These are phyloP conservation scores for Diaporthe sp. DNA, from an alignment of 2,329 filamentous ascomycete genomes.

Conservation along the genomic window DNA sequence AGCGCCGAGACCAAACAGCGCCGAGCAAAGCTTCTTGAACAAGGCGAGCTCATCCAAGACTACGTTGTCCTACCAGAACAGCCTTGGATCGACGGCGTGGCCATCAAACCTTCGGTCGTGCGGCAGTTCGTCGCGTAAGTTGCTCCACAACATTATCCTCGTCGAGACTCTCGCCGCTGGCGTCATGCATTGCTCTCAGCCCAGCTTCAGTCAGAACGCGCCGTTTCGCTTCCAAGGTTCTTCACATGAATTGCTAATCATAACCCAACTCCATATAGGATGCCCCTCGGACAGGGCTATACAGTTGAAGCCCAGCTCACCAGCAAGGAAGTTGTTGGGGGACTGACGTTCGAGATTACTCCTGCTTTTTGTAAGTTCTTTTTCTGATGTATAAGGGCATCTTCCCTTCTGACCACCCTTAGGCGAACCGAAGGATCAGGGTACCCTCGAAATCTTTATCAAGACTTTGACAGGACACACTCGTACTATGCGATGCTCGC, in stretches of 20 bases:
- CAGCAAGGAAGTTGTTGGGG: conserved; percentile 55
- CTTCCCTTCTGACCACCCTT: background rate
- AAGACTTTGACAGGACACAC: background rate
- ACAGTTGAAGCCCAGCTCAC: conserved; percentile 61
- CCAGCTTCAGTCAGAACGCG: background rate
- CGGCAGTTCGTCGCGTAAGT: conserved; percentile 60
- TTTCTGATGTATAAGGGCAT: too few species aligned
- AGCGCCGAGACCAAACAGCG: conserved; percentile 37
- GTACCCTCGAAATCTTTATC: background rate
- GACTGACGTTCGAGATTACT: conserved; percentile 59
- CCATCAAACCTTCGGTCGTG: conserved; percentile 51
- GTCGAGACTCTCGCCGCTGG: background rate
- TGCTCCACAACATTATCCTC: too few species aligned
- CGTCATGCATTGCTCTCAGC: background rate
- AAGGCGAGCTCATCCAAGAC: conserved; percentile 45
- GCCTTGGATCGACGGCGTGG: conserved; percentile 57
- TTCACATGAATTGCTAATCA: background rate
- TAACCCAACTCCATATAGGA: conserved; percentile 37
- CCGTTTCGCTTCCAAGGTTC: background rate
- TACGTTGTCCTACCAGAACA: conserved; percentile 54
- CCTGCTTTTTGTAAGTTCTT: conserved; percentile 8
- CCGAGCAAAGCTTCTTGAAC: conserved; percentile 22
- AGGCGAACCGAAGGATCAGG: conserved; percentile 45
- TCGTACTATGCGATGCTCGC: background rate
- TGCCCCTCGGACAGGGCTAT: conserved; percentile 57